phyloP scores from a whole-genome alignment of 2,329 filamentous ascomycete species.

The Massarina eburnea region DNA sequence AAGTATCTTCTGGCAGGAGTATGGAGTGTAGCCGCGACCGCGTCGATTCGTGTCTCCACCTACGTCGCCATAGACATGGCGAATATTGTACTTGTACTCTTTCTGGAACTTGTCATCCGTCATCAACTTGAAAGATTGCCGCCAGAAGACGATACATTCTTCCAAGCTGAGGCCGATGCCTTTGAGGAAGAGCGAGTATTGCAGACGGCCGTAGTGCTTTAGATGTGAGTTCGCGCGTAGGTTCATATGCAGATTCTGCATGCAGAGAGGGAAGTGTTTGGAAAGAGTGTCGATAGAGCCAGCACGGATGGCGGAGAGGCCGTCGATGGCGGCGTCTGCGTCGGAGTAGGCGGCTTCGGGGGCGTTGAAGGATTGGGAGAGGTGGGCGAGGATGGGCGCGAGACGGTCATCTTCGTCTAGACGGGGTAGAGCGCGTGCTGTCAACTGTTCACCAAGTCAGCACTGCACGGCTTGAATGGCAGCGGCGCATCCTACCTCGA shows the following conservation, averaged over 20 bases:
- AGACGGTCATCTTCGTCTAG: constrained; percentile 96
- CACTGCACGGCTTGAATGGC: neutral
- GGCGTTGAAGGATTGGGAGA: constrained; percentile 95
- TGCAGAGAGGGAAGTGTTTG: constrained; percentile 86
- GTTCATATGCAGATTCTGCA: constrained; percentile 85
- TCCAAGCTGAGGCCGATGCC: constrained; percentile 91
- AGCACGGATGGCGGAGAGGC: constrained; percentile 62
- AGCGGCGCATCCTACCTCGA: constrained; percentile 65
- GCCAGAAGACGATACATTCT: constrained; percentile 91
- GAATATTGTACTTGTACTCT: constrained; percentile 94
- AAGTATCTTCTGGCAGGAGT: constrained; percentile 92
- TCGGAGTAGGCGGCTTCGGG: constrained; percentile 81
- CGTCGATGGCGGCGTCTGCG: constrained; percentile 73
- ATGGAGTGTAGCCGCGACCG: constrained; percentile 84
- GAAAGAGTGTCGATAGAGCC: constrained; percentile 73
- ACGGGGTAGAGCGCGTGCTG: constrained; percentile 84
- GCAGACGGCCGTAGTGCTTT: constrained; percentile 89
- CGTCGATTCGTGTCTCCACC: constrained; percentile 88
- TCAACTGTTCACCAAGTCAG: constrained; percentile 59
- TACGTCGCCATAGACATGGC: constrained; percentile 93
- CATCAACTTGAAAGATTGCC: constrained; percentile 78
- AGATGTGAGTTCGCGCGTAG: constrained; percentile 86
- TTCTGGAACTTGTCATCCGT: constrained; percentile 97
- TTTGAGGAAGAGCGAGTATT: constrained; percentile 96
- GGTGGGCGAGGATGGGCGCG: constrained; percentile 71